Evolutionary conservation across 2,329 filamentous ascomycete genomes (phyloP).

Genomic region (Hypoxylon sp.): DNA sequence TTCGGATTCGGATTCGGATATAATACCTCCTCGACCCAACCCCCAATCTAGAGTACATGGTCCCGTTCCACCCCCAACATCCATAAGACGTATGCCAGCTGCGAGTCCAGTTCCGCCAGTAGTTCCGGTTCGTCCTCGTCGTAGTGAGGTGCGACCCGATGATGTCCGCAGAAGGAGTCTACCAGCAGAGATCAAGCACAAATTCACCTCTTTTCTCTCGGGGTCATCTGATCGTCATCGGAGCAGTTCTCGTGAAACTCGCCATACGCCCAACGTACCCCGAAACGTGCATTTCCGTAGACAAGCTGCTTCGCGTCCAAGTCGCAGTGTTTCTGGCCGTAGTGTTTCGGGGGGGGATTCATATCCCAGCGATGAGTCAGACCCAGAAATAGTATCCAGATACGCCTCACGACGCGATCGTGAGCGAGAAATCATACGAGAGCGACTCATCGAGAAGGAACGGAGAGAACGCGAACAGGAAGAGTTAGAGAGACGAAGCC

Average conservation of each 20-base stretch:
- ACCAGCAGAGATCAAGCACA: constrained; percentile 43
- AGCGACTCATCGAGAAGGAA: constrained; percentile 36
- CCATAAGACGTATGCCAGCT: constrained; percentile 38
- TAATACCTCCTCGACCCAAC: constrained; percentile 25
- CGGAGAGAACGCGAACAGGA: constrained; percentile 40
- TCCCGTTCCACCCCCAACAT: constrained; percentile 34
- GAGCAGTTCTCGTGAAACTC: constrained; percentile 45
- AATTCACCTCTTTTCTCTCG: constrained; percentile 40
- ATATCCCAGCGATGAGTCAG: constrained; percentile 43
- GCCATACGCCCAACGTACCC: constrained; percentile 15
- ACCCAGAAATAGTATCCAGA: constrained; percentile 37
- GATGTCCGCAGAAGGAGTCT: constrained; percentile 42
- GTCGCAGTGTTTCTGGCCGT: constrained; percentile 43
- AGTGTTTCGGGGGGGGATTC: too few species aligned
- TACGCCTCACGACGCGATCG: constrained; percentile 40
- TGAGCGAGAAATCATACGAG: constrained; percentile 40
- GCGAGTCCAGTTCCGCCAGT: constrained; percentile 29
- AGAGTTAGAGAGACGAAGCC: constrained; percentile 41
- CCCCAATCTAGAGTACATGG: constrained; percentile 35
- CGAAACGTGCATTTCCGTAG: constrained; percentile 38
- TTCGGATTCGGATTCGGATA: constrained; percentile 41
- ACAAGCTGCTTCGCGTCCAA: constrained; percentile 37
- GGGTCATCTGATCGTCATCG: constrained; percentile 43
- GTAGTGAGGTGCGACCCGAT: constrained; percentile 39
- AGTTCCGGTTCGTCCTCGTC: constrained; percentile 35